Evolutionary conservation across 2,329 filamentous ascomycete species (phyloP).

Genomic region (Botryotinia calthae): DNA sequence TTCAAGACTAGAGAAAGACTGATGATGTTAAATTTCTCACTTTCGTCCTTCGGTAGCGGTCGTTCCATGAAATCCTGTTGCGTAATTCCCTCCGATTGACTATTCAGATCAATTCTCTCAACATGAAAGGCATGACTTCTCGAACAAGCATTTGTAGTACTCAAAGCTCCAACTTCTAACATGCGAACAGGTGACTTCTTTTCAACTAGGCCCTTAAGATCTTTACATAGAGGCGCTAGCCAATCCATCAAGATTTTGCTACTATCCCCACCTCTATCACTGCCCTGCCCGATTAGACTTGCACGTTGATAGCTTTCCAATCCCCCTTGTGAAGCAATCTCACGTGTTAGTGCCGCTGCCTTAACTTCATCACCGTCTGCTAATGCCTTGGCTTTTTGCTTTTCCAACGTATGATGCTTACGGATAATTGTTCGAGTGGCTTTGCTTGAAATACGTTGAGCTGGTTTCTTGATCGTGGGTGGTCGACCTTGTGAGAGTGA

Average conservation of each 20-base stretch:
- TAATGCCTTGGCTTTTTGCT: conserved; percentile 56
- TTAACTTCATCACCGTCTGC: conserved; percentile 52
- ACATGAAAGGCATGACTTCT: conserved; percentile 68
- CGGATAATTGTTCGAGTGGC: conserved; percentile 64
- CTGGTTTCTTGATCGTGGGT: conserved; percentile 45
- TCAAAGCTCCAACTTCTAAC: conserved; percentile 87
- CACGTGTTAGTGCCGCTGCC: conserved; percentile 47
- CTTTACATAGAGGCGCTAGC: conserved; percentile 46
- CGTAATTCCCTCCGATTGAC: conserved; percentile 74
- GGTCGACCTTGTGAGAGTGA: conserved; percentile 55
- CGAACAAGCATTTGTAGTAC: conserved; percentile 80
- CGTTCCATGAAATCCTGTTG: conserved; percentile 94
- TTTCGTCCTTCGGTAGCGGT: conserved; percentile 61
- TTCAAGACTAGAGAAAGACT: conserved; percentile 92
- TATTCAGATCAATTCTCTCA: conserved; percentile 85
- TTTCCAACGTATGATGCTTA: conserved; percentile 63
- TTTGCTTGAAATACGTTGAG: conserved; percentile 61
- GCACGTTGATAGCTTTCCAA: conserved; percentile 64
- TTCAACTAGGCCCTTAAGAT: conserved; percentile 27
- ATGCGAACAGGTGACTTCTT: conserved; percentile 53
- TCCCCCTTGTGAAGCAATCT: conserved; percentile 59
- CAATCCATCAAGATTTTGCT: conserved; percentile 63
- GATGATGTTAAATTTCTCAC: conserved; percentile 79
- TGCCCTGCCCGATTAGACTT: conserved; percentile 65
- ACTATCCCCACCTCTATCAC: conserved; percentile 65